Evolutionary conservation across 2,329 filamentous ascomycete genomes (phyloP).

Genomic region (Verticillium zaregamsianum): DNA sequence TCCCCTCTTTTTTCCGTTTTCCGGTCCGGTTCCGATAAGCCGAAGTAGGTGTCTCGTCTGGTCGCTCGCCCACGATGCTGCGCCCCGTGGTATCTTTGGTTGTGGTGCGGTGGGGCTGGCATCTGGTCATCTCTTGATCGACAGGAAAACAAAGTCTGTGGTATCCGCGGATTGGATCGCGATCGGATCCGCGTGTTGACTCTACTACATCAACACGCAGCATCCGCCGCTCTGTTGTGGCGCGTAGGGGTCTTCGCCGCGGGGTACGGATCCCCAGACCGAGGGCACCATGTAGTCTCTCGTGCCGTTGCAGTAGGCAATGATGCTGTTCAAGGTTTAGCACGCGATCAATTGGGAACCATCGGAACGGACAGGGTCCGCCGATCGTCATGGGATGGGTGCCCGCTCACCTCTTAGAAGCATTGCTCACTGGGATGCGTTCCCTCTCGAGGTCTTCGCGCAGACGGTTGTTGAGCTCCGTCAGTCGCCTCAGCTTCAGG

Average conservation of each 20-base stretch:
- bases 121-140: neutral
- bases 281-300: slow-evolving; percentile 99
- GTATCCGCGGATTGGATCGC: slow-evolving; percentile 1
- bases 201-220: slow-evolving; percentile 83
- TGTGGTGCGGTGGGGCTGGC: neutral
- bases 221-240: slow-evolving; percentile 90
- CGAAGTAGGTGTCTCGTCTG: neutral
- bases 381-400: neutral
- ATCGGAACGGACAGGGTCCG: neutral
- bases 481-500: slow-evolving; percentile 91
- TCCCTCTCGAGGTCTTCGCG: slow-evolving; percentile 95
- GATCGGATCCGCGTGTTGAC: slow-evolving; percentile 7
- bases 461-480: slow-evolving; percentile 92
- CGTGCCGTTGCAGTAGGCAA: slow-evolving; percentile 96
- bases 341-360: neutral
- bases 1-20: slow-evolving; percentile 1
- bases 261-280: slow-evolving; percentile 91
- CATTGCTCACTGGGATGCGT: slow-evolving; percentile 92
- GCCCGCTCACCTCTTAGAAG: slow-evolving; percentile 69
- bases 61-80: neutral
- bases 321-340: slow-evolving; percentile 60
- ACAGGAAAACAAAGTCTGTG: neutral
- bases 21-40: neutral
- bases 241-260: slow-evolving; percentile 96
- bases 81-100: neutral